Conservation (phyloP, 2,329 filamentous ascomycete species). For the Sporothrix mexicana region DNA sequence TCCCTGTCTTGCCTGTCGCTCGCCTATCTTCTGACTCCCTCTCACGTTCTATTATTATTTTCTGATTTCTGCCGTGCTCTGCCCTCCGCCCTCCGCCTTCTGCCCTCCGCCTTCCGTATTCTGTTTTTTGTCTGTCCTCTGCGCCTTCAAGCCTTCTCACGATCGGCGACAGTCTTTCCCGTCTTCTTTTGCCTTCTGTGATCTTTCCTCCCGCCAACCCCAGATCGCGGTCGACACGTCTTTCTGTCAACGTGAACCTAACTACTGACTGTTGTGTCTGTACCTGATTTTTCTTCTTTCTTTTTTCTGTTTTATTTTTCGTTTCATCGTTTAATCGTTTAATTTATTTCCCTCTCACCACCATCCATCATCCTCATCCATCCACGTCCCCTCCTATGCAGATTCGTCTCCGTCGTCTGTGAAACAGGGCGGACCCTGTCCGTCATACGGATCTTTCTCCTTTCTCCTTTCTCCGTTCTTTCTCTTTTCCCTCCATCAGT, state of each 20-base stretch:
- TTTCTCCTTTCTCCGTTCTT: neutral
- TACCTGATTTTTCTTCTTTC: neutral
- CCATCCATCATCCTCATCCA: neutral
- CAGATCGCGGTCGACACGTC: constrained; percentile 4
- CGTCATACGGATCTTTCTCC: neutral
- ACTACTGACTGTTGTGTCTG: neutral
- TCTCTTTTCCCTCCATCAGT: neutral
- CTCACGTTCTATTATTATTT: neutral
- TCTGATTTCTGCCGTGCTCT: neutral
- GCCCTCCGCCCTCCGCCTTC: neutral
- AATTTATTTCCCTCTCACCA: neutral
- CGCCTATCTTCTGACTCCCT: too few relatives aligned
- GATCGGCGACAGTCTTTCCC: neutral
- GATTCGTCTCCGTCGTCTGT: constrained; percentile 8
- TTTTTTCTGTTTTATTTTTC: constrained; percentile 13
- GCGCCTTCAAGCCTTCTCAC: neutral
- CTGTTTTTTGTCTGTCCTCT: constrained; percentile 11
- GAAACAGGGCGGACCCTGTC: constrained; percentile 25
- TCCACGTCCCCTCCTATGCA: constrained; percentile 6
- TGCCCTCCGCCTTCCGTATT: constrained; percentile 1
- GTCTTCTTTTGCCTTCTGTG: neutral
- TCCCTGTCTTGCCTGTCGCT: neutral
- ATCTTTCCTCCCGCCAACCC: neutral
- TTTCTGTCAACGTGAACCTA: neutral
- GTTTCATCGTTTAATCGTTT: neutral